Conservation (phyloP, 371 early-diverging fungal species). For the Haplosporangium sp. region DNA sequence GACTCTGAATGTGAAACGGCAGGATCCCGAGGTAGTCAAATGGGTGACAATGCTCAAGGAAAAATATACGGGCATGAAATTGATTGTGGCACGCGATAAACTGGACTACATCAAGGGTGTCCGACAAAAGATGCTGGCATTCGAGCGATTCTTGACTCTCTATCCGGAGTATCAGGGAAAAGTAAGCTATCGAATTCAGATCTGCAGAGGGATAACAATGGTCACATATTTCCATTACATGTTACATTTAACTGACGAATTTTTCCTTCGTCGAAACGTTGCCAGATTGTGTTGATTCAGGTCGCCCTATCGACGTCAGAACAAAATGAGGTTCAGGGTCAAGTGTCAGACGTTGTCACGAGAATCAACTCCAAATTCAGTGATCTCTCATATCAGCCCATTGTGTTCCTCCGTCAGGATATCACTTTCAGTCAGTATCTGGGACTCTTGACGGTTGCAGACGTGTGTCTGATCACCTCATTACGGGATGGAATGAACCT, state of each 20-base stretch:
- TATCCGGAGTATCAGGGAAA: constrained; percentile 86
- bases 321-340: constrained; percentile 77
- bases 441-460: constrained; percentile 91
- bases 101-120: constrained; percentile 96
- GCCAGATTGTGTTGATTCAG: constrained; percentile 72
- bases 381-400: constrained; percentile 91
- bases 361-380: constrained; percentile 95
- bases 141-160: constrained; percentile 80
- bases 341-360: constrained; percentile 88
- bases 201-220: no score
- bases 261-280: neutral
- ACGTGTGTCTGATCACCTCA: constrained; percentile 92
- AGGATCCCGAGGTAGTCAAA: constrained; percentile 76
- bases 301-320: constrained; percentile 77
- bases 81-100: constrained; percentile 95
- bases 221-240: no score
- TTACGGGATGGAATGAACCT: constrained; percentile 98
- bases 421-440: constrained; percentile 89
- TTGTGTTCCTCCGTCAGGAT: constrained; percentile 92
- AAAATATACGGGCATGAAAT: constrained; percentile 83
- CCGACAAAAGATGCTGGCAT: constrained; percentile 90
- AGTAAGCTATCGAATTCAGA: constrained; percentile 48
- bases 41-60: constrained; percentile 79
- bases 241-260: no score
- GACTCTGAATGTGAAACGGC: constrained; percentile 39